phyloP scores from a whole-genome alignment of 1,284 basidiomycete genomes.

The Irpex rosettiformis region DNA sequence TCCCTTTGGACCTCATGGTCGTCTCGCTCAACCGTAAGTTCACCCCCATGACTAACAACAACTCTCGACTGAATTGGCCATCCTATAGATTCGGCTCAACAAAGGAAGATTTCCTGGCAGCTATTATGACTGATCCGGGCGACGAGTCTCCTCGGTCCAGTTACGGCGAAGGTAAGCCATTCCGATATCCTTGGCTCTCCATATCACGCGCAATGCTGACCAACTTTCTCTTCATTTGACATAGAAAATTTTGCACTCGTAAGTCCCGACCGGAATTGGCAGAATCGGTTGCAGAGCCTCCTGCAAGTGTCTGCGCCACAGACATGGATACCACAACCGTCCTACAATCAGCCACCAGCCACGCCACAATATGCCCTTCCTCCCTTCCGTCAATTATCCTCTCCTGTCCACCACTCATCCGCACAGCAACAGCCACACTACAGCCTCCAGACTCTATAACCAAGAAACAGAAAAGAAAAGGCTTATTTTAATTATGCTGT shows the following conservation, averaged over 20 bases:
- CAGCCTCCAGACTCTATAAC: constrained; percentile 2
- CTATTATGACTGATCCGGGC: constrained; percentile 22
- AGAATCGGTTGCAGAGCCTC: constrained; percentile 20
- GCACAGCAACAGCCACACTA: constrained; percentile 3
- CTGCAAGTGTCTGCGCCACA: constrained; percentile 10
- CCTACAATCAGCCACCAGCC: not conserved
- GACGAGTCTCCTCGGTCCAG: constrained; percentile 16
- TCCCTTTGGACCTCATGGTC: constrained; percentile 26
- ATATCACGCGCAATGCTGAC: constrained; percentile 1
- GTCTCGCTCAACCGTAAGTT: constrained; percentile 24
- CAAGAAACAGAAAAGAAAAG: no score
- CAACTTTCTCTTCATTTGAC: not conserved
- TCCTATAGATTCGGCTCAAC: constrained; percentile 24
- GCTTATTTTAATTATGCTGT: no score
- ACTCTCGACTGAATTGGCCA: not conserved
- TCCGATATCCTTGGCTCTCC: not conserved
- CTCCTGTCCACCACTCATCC: constrained; percentile 3
- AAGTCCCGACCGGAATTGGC: constrained; percentile 25
- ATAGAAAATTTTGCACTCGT: constrained; percentile 22
- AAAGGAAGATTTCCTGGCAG: constrained; percentile 27
- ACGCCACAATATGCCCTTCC: constrained; percentile 10
- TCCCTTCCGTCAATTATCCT: constrained; percentile 10
- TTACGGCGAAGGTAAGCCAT: constrained; percentile 10
- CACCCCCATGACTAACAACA: not conserved
- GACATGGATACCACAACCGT: not conserved